Percentiles rank a stretch among this genome's conserved stretches.
phyloP scores from a whole-genome alignment of 768 basidiomycete species.

The Suillus occidentalis region DNA sequence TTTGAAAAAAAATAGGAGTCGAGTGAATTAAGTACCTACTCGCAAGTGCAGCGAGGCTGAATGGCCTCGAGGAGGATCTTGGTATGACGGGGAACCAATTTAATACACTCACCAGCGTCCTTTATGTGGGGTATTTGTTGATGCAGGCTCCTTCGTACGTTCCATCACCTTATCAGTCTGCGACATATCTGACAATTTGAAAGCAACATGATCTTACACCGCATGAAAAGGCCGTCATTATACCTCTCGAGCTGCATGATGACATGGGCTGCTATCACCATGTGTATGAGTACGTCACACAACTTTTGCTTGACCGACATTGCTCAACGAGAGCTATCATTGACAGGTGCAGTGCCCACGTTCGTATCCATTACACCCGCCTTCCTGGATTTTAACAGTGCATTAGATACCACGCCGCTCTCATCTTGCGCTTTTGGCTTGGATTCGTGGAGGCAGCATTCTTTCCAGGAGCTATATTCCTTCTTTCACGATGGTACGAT shows the following conservation, averaged over 20 bases:
- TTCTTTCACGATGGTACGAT: slow-evolving; percentile 62
- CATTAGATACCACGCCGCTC: slow-evolving; percentile 53
- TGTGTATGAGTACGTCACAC: slow-evolving; percentile 42
- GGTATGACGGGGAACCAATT: slow-evolving; percentile 61
- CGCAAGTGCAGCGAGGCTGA: slow-evolving; percentile 63
- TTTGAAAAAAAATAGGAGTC: not conserved
- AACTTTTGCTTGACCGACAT: slow-evolving; percentile 4
- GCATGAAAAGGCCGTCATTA: slow-evolving; percentile 62
- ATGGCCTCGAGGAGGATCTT: slow-evolving; percentile 70
- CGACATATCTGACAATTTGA: not conserved
- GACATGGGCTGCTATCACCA: slow-evolving; percentile 64
- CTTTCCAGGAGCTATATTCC: slow-evolving; percentile 65
- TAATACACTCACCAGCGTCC: slow-evolving; percentile 62
- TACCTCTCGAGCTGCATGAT: slow-evolving; percentile 66
- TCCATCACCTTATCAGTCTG: not conserved
- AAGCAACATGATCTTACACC: slow-evolving; percentile 69
- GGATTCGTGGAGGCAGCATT: slow-evolving; percentile 70
- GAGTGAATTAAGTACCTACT: not conserved
- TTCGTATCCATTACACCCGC: not conserved
- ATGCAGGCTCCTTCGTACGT: slow-evolving; percentile 75
- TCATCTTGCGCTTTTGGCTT: slow-evolving; percentile 71
- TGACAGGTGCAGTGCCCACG: slow-evolving; percentile 36
- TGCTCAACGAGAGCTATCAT: not conserved
- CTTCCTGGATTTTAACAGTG: too few relatives aligned
- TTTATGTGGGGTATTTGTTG: slow-evolving; percentile 68